Evolutionary conservation across 192 early-diverging fungal species (phyloP), one percentile per base, ranked within the genome.

Genomic region (Irineochytrium annulatum): DNA sequence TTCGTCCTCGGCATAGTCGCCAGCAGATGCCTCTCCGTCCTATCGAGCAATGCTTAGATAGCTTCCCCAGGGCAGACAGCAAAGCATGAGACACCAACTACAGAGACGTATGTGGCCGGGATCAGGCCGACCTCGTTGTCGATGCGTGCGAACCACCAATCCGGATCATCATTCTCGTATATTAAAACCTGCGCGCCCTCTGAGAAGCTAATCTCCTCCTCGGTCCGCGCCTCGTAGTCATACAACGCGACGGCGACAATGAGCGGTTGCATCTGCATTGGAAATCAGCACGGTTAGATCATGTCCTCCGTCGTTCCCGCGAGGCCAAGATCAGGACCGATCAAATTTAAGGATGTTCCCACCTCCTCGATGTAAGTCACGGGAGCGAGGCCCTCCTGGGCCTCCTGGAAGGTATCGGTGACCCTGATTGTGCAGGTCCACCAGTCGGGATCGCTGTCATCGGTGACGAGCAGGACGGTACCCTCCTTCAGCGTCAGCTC

Each of bases 121-220:
- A 89, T 84, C 58, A 95, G 86, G 19, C 96, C 96, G 46, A 87
- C 85, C 2, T 77, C 80, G 58, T 87, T 80, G 29, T 80, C 81
- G 28, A 74, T 71, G 59, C 81, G 81, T 20, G 83, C 91, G 60
- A 95, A 83, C 81, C 85, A 94, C 96, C 96, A 99, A 70, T 97
- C 94, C 3, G 84, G 85, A 61, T 95, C 93, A 55, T 86, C 86
- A 28, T 84, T 82, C 43, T 93, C 91, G 62, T 91, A 86, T 3
- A 99, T 69, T 48, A 80, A 67, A 48, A 76, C 45, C 4, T 48
- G 46, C 20, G 61, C 78, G 33, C 65, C 72, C 57, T 83, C 81
- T 8, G 43, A 44, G 31, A 83, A 72, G 48, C 59, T 69, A 39
- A 83, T 63, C 52, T 83, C 81, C 29, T 83, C 81, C 19, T 69